These are phyloP conservation scores for Leccinum ochraceum DNA, from an alignment of 768 basidiomycete genomes.

Conservation along the genomic window DNA sequence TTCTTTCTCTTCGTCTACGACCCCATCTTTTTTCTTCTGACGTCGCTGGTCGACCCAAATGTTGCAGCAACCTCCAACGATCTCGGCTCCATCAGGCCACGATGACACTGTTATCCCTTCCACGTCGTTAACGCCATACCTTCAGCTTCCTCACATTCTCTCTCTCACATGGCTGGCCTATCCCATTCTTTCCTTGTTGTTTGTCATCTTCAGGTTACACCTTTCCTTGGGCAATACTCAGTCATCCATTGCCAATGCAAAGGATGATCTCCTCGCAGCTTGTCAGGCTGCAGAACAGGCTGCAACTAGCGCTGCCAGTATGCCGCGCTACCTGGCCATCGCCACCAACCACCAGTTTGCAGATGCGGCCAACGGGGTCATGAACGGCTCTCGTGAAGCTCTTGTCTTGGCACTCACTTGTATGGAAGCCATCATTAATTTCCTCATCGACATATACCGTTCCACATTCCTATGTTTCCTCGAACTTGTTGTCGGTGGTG, in stretches of 20 bases:
- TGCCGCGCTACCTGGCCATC: constrained; percentile 86
- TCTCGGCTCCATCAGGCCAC: constrained; percentile 49
- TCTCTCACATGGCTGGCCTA: constrained; percentile 92
- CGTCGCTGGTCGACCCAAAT: constrained; percentile 43
- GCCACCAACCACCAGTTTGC: constrained; percentile 81
- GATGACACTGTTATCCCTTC: constrained; percentile 46
- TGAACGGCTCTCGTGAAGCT: constrained; percentile 73
- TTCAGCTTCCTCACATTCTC: constrained; percentile 78
- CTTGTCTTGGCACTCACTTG: constrained; percentile 75
- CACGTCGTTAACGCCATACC: constrained; percentile 71
- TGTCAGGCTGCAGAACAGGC: constrained; percentile 86
- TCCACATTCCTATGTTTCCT: constrained; percentile 93
- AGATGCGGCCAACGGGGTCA: constrained; percentile 74
- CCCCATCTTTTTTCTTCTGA: constrained; percentile 12
- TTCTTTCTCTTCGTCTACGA: constrained; percentile 16
- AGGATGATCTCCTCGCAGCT: constrained; percentile 74
- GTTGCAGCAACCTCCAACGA: constrained; percentile 28
- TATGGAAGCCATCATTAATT: constrained; percentile 88
- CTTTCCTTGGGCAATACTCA: constrained; percentile 71
- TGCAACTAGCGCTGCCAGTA: constrained; percentile 76
- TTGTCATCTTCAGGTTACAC: constrained; percentile 82
- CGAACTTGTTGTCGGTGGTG: constrained; percentile 84
- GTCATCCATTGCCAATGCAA: constrained; percentile 66
- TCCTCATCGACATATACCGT: constrained; percentile 89
- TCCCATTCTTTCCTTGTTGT: constrained; percentile 84